These are phyloP conservation scores for Trifolium pratense DNA, from an alignment of 306 rosid species.

Conservation along the genomic window DNA sequence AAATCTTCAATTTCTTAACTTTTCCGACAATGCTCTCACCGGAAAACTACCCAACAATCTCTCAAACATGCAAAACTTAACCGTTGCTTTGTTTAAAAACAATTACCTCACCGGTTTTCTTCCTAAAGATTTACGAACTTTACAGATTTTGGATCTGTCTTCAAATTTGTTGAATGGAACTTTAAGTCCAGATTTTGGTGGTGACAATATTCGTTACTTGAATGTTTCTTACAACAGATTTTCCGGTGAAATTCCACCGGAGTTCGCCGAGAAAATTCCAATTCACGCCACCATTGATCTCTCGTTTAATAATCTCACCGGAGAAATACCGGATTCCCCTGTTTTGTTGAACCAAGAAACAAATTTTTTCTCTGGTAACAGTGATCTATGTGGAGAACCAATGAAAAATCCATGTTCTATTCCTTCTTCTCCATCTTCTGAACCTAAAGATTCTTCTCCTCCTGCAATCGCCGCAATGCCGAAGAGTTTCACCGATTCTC, in stretches of 20 bases:
- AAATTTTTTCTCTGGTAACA: constrained; percentile 58
- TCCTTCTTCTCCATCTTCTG: constrained; percentile 63
- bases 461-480: constrained; percentile 90
- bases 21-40: constrained; percentile 80
- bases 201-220: constrained; percentile 54
- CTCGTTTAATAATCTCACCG: constrained; percentile 75
- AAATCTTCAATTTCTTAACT: constrained; percentile 61
- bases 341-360: constrained; percentile 55
- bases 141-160: constrained; percentile 76
- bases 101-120: constrained; percentile 71
- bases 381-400: constrained; percentile 64
- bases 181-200: constrained; percentile 66
- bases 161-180: constrained; percentile 80
- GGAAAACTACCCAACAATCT: constrained; percentile 68
- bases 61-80: constrained; percentile 54
- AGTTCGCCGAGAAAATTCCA: constrained; percentile 59
- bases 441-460: constrained; percentile 46
- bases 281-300: constrained; percentile 65
- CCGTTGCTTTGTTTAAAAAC: constrained; percentile 52
- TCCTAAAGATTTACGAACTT: constrained; percentile 47
- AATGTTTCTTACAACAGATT: constrained; percentile 71
- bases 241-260: constrained; percentile 65
- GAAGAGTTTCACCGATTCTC: constrained; percentile 48
- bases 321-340: constrained; percentile 57
- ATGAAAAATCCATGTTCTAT: constrained; percentile 59